These are phyloP conservation scores for Trichophyton rubrum DNA, from an alignment of 2,329 filamentous ascomycete species.

Conservation along the genomic window DNA sequence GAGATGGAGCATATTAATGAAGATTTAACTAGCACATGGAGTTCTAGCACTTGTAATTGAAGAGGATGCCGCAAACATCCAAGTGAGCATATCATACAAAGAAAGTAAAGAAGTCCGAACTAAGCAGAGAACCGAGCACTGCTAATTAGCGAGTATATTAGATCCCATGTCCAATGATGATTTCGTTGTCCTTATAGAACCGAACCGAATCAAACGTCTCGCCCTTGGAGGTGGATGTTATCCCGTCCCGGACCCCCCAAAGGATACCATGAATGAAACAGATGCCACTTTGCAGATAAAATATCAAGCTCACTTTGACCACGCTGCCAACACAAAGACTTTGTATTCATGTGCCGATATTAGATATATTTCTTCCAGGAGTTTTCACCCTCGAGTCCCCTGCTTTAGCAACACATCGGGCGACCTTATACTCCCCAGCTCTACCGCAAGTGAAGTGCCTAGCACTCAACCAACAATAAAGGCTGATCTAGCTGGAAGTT, in stretches of 20 bases:
- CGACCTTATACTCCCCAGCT: not conserved
- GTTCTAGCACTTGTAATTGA: not conserved
- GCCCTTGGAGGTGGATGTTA: constrained; percentile 37
- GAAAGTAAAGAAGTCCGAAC: not conserved
- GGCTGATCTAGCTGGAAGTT: constrained; percentile 25
- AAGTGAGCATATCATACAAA: not conserved
- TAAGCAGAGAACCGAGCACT: not conserved
- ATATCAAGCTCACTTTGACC: constrained; percentile 33
- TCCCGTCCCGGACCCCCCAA: constrained; percentile 26
- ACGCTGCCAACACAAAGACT: constrained; percentile 28
- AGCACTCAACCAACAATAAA: not conserved
- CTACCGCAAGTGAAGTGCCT: not conserved
- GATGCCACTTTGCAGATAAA: constrained; percentile 38
- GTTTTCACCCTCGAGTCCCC: constrained; percentile 29
- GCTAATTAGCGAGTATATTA: not conserved
- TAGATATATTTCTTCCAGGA: constrained; percentile 29
- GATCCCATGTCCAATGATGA: constrained; percentile 16
- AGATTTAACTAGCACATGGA: not conserved
- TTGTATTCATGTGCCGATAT: constrained; percentile 39
- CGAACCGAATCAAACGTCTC: constrained; percentile 26
- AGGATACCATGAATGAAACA: constrained; percentile 24
- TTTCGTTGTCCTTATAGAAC: constrained; percentile 26
- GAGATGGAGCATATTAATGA: not conserved
- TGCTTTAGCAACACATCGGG: not conserved
- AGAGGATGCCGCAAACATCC: not conserved